Conservation (phyloP, 768 basidiomycete species). For the Boletus vermiculosoides region DNA sequence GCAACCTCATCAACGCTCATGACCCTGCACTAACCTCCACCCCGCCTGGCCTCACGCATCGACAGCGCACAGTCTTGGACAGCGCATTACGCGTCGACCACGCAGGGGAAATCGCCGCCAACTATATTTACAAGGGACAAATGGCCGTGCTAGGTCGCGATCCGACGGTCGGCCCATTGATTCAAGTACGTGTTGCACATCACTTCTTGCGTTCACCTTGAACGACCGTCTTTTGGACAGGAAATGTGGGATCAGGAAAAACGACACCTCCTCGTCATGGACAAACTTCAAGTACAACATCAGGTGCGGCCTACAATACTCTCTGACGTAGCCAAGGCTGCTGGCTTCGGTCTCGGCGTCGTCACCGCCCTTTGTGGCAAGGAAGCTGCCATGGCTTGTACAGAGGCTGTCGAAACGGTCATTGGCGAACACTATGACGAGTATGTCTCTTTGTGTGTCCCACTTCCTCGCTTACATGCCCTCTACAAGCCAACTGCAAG, state of each 20-base stretch:
- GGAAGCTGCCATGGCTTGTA: conserved; percentile 97
- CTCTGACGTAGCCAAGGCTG: conserved; percentile 80
- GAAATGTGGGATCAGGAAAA: conserved; percentile 98
- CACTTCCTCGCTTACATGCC: conserved; percentile 5
- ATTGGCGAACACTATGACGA: conserved; percentile 99
- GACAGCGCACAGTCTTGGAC: conserved; percentile 54
- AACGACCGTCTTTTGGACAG: conserved; percentile 40
- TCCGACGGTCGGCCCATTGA: conserved; percentile 53
- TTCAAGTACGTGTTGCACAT: conserved; percentile 56
- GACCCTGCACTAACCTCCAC: conserved; percentile 51
- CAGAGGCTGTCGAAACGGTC: conserved; percentile 95
- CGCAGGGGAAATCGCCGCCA: conserved; percentile 93
- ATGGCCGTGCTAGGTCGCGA: conserved; percentile 68
- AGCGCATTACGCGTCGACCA: conserved; percentile 87
- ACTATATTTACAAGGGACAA: conserved; percentile 94
- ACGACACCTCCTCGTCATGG: conserved; percentile 85
- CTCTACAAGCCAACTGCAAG: conserved; percentile 69
- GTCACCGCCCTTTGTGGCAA: conserved; percentile 84
- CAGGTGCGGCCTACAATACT: conserved; percentile 79
- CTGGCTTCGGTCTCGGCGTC: conserved; percentile 84
- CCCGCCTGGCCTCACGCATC: conserved; percentile 48
- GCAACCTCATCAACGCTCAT: conserved; percentile 34
- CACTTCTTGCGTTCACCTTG: conserved; percentile 1
- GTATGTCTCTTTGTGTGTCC: conserved; percentile 48
- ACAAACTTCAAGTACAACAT: conserved; percentile 82